phyloP scores from a whole-genome alignment of 1,139 yeast genomes.

The Pichia sp. region DNA sequence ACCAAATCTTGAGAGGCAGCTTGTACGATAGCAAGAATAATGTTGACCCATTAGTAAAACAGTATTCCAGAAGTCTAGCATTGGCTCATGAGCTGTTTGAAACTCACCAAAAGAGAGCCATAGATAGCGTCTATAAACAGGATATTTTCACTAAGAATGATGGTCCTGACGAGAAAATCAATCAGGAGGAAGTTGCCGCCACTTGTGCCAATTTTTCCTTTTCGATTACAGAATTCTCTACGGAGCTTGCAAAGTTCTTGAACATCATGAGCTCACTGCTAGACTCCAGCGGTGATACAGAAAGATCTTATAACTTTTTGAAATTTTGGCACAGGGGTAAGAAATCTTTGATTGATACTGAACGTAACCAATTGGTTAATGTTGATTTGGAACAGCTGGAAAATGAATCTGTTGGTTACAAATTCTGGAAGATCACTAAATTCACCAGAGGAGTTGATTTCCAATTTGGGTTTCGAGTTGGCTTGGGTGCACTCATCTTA shows the following conservation, averaged over 20 bases:
- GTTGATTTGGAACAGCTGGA: slow-evolving; percentile 3
- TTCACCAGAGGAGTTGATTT: slow-evolving; percentile 57
- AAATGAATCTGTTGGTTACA: slow-evolving; percentile 16
- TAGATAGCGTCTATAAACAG: slow-evolving; percentile 56
- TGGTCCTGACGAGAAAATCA: slow-evolving; percentile 46
- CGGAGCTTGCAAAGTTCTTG: slow-evolving; percentile 51
- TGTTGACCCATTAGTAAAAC: slow-evolving; percentile 37
- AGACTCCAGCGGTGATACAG: slow-evolving; percentile 14
- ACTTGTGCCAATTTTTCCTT: slow-evolving; percentile 78
- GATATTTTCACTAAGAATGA: slow-evolving; percentile 44
- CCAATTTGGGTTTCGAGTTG: slow-evolving; percentile 76
- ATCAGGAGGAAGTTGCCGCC: slow-evolving; percentile 79
- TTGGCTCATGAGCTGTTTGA: slow-evolving; percentile 54
- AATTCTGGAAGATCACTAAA: slow-evolving; percentile 42
- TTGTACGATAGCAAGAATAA: slow-evolving; percentile 47
- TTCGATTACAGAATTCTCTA: slow-evolving; percentile 58
- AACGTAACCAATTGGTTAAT: slow-evolving; percentile 9
- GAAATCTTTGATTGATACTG: slow-evolving; percentile 6
- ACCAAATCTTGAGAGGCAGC: slow-evolving; percentile 54
- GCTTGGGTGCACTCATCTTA: slow-evolving; percentile 66
- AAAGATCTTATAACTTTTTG: slow-evolving; percentile 51
- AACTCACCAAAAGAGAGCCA: slow-evolving; percentile 52
- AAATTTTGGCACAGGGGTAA: slow-evolving; percentile 40
- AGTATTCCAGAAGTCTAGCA: slow-evolving; percentile 46
- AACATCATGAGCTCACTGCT: slow-evolving; percentile 38